Base-by-base conservation (phyloP, 2,329 filamentous ascomycete genomes). In the Ophiostoma piceae region DNA sequence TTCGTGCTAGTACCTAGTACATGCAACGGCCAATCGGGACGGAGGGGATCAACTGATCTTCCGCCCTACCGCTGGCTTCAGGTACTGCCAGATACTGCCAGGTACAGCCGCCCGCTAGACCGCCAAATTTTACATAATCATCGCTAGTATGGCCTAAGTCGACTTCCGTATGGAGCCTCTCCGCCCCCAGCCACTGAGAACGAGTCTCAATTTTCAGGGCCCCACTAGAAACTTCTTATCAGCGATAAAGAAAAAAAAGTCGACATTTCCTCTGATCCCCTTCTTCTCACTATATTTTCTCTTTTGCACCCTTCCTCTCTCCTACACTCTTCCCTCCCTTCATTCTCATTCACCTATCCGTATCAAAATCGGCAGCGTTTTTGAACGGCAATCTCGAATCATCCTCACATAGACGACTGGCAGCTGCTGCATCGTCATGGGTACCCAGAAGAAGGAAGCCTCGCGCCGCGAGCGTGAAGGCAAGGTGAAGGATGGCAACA, bases 401-500 rank as follows among this genome's bases (percentile, higher is more conserved):
- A 64, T 37, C 60, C n/a, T 12, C 29, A 39, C 12, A 14, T 35
- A 37, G 22, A 54, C 16, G 19, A 68, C n/a, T 54, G 67, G 62
- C 35, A 35, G 69, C 57, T 70, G 35, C 60, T 41, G 67, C 57
- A 16, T 29, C 16, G 71, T 62, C 12, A 74, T 74, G 73, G 73
- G 73, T 54, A 74, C 73, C 60, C 66, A n/a, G 19, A 98, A 98
- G 85, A 97, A 97, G 81, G 94, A 98, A 82, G 88, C 88, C 74
- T 86, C 83, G 79, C 89, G 94, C 82, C 90, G 91, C 79, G 86
- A 85, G 83, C 91, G 93, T 79, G 89, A 97, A 85, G 92, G 92
- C 75, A 94, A 94, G 82, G 87, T 86, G 67, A 87, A 87, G 74
- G 90, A 95, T 87, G 92, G 92, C 79, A 98, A 98, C 82, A 92